These are phyloP conservation scores for Coemansia sp. DNA, from an alignment of 192 early-diverging fungal species.

Conservation along the genomic window DNA sequence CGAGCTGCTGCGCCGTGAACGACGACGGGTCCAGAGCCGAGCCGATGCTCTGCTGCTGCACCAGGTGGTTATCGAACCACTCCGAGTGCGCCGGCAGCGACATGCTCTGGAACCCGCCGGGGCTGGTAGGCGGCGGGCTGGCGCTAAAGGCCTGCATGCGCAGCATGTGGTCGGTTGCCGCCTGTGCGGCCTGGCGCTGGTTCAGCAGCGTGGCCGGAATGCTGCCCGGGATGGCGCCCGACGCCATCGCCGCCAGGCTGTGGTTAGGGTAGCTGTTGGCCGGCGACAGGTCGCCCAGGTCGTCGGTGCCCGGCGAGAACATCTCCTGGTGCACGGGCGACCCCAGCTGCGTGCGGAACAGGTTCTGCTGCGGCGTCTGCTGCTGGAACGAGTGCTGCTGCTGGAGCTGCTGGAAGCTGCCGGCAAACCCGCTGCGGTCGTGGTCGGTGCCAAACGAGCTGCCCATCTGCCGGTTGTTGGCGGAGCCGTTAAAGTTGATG, in stretches of 20 bases:
- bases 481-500: constrained; percentile 40
- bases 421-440: constrained; percentile 43
- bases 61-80: constrained; percentile 51
- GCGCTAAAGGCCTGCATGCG: constrained; percentile 38
- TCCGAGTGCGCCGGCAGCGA: constrained; percentile 54
- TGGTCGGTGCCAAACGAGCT: constrained; percentile 47
- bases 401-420: constrained; percentile 51
- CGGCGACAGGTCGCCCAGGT: constrained; percentile 36
- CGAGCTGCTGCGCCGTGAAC: constrained; percentile 30
- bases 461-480: constrained; percentile 22
- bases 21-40: constrained; percentile 55
- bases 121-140: constrained; percentile 36
- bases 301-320: constrained; percentile 36
- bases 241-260: constrained; percentile 38
- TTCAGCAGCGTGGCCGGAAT: constrained; percentile 40
- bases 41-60: constrained; percentile 53
- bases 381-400: constrained; percentile 39
- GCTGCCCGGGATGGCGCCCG: constrained; percentile 36
- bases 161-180: constrained; percentile 33
- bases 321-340: constrained; percentile 40
- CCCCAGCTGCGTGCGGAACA: constrained; percentile 44
- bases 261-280: constrained; percentile 33
- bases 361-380: constrained; percentile 30
- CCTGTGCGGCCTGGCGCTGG: constrained; percentile 18
- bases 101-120: constrained; percentile 56